Percentiles rank a stretch among this genome's conserved stretches.
phyloP scores from a whole-genome alignment of 352 stramenopile genomes.

The Blastocystis sp. region DNA sequence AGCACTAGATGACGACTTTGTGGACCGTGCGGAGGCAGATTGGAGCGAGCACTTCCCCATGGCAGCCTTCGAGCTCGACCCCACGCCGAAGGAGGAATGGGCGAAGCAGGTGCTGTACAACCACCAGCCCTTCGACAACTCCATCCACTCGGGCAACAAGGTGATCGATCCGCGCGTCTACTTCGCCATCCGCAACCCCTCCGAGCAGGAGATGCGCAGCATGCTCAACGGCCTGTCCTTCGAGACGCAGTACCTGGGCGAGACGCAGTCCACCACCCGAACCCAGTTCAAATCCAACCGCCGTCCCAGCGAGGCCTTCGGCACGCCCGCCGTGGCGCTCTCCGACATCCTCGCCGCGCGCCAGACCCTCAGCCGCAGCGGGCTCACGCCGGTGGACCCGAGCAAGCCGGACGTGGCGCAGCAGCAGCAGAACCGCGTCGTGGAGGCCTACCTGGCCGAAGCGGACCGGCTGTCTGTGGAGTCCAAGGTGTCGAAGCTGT shows the following conservation, averaged over 20 bases:
- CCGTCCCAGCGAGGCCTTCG: slow-evolving; percentile 13
- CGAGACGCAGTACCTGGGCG: slow-evolving; percentile 15
- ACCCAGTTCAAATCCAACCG: background rate
- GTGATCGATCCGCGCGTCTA: slow-evolving; percentile 2
- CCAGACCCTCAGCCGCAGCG: background rate
- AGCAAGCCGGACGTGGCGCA: background rate
- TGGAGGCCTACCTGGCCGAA: background rate
- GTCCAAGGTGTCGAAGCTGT: background rate
- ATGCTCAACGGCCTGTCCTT: slow-evolving; percentile 13
- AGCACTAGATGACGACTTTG: slow-evolving; percentile 21
- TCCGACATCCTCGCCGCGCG: background rate
- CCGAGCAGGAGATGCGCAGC: background rate
- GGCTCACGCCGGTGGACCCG: slow-evolving; percentile 14
- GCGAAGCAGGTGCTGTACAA: slow-evolving; percentile 49
- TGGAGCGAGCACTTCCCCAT: slow-evolving; percentile 16
- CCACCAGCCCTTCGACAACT: slow-evolving; percentile 38
- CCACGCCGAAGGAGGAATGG: slow-evolving; percentile 36
- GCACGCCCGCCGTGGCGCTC: background rate
- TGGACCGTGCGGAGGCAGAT: background rate
- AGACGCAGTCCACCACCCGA: background rate
- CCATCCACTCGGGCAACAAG: slow-evolving; percentile 3
- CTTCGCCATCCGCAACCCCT: slow-evolving; percentile 7
- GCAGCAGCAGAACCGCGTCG: background rate
- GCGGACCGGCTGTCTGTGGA: background rate
- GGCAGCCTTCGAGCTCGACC: slow-evolving; percentile 40